A percentile compares a stretch with the other conserved stretches of the same genome.
Conservation (phyloP, 306 rosid genomes). For the Datisca glomerata region DNA sequence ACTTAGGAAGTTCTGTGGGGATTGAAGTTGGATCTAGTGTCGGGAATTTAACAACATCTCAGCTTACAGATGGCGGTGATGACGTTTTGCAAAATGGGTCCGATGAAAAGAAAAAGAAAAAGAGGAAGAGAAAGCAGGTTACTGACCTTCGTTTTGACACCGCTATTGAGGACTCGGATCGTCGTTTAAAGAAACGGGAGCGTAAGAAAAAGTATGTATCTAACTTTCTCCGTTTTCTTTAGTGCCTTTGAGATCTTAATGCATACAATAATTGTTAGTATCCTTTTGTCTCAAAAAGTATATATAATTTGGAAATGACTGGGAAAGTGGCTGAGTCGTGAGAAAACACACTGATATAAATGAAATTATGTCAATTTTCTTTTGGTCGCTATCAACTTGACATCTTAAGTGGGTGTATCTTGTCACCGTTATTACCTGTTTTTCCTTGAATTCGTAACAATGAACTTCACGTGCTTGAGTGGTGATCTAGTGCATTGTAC, state of each 20-base stretch:
- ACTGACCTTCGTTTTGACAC: conserved; percentile 66
- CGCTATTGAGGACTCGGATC: conserved; percentile 24
- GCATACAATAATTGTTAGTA: no score
- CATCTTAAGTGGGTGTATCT: no score
- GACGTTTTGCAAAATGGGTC: conserved; percentile 13
- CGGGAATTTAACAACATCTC: conserved; percentile 17
- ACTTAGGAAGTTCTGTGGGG: conserved; percentile 13
- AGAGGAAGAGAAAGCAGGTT: conserved; percentile 64
- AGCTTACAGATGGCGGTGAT: conserved; percentile 13
- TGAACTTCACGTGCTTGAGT: no score
- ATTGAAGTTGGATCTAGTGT: conserved; percentile 15
- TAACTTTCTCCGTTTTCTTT: not conserved
- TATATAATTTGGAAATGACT: no score
- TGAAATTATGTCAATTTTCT: no score
- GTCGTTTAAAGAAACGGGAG: conserved; percentile 38
- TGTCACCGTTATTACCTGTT: no score
- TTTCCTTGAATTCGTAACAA: no score
- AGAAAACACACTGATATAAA: no score
- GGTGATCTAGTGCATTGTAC: no score
- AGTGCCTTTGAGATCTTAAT: not conserved
- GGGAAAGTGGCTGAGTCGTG: no score
- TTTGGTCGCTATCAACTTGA: no score
- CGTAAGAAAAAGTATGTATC: conserved; percentile 67
- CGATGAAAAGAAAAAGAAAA: conserved; percentile 56
- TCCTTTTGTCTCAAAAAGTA: no score